Conservation (phyloP, 257 asterid genomes). For the Parsonsia alboflavescens region DNA sequence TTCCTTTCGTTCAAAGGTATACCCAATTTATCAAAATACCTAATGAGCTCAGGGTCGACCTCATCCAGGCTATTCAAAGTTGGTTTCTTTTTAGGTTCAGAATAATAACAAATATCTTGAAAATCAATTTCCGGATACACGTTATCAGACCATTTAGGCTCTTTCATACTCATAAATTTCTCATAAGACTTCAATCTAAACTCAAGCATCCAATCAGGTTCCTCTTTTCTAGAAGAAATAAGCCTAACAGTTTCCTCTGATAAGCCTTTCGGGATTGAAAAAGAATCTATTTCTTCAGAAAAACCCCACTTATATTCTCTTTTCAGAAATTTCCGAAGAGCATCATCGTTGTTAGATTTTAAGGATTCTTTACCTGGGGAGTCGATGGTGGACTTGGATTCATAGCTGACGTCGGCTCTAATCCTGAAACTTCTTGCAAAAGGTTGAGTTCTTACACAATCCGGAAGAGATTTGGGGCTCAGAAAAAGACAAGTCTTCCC, state of each 20-base stretch:
- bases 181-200: conserved; percentile 67
- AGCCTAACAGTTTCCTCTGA: conserved; percentile 77
- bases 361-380: conserved; percentile 46
- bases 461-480: conserved; percentile 23
- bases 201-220: conserved; percentile 90
- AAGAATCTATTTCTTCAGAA: conserved; percentile 74
- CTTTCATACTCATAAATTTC: conserved; percentile 62
- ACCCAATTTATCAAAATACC: conserved; percentile 80
- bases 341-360: conserved; percentile 46
- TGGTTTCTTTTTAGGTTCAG: conserved; percentile 88
- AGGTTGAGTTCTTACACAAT: conserved; percentile 21
- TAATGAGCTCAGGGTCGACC: conserved; percentile 80
- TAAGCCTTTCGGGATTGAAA: conserved; percentile 77
- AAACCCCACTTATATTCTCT: conserved; percentile 91
- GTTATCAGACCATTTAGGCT: conserved; percentile 92
- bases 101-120: conserved; percentile 69
- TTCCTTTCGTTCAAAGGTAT: conserved; percentile 82
- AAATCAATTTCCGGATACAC: conserved; percentile 68
- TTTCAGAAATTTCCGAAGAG: conserved; percentile 67
- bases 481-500: conserved; percentile 26
- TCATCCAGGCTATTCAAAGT: conserved; percentile 81
- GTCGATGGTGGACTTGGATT: conserved; percentile 45
- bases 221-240: conserved; percentile 65
- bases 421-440: conserved; percentile 44
- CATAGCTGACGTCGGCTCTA: conserved; percentile 71